A percentile compares a stretch with the other conserved stretches of the same genome.
Conservation (phyloP, 306 rosid genomes). For the Casuarina glauca region DNA sequence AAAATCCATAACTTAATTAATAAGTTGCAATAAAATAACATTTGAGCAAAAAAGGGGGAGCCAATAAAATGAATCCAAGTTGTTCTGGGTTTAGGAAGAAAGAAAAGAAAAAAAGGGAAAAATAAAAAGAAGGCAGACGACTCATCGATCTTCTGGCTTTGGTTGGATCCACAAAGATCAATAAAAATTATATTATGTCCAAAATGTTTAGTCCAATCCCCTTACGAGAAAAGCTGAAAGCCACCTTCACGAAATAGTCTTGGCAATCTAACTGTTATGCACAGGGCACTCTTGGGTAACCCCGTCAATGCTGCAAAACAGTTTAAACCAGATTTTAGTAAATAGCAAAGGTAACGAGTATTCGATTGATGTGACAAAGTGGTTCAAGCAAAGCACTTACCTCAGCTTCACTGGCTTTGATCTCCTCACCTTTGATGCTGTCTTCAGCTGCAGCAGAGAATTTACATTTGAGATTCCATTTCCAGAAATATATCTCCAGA, state of each 20-base stretch:
- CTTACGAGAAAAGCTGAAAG: conserved; percentile 41
- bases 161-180: conserved; percentile 40
- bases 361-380: background rate
- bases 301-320: conserved; percentile 52
- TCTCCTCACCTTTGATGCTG: conserved; percentile 62
- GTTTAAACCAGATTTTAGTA: conserved; percentile 8
- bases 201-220: conserved; percentile 35
- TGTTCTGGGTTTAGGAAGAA: background rate
- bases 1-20: conserved; percentile 40
- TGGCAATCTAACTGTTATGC: conserved; percentile 34
- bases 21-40: conserved; percentile 33
- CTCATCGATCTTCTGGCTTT: conserved; percentile 47
- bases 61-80: too few relatives aligned
- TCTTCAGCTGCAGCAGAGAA: conserved; percentile 73
- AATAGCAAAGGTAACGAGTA: background rate
- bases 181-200: conserved; percentile 31
- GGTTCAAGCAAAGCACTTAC: conserved; percentile 27
- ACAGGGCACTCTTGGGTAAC: conserved; percentile 30
- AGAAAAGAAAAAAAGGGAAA: conserved; percentile 7
- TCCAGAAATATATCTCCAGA: conserved; percentile 1
- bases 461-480: conserved; percentile 7
- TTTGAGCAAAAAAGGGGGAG: background rate
- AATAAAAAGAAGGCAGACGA: conserved; percentile 9
- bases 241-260: conserved; percentile 35
- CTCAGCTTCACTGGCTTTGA: conserved; percentile 70